Percentiles rank a stretch among this genome's conserved stretches.
phyloP scores from a whole-genome alignment of 2,329 filamentous ascomycete species.

The Aspergillus sp. region DNA sequence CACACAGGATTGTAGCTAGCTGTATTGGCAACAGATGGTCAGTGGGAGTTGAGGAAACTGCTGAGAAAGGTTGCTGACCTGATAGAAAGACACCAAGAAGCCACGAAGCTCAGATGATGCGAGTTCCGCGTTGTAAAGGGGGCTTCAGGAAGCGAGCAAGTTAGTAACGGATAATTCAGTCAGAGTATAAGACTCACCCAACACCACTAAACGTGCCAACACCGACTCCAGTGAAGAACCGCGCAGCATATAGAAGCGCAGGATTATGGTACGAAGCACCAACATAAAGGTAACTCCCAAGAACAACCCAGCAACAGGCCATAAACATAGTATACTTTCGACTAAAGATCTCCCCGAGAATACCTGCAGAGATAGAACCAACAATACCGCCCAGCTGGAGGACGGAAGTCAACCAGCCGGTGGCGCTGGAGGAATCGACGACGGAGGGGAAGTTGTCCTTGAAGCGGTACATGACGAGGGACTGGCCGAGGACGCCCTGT shows the following conservation, averaged over 20 bases:
- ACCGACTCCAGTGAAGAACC: constrained; percentile 38
- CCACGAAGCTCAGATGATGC: constrained; percentile 39
- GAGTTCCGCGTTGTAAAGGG: constrained; percentile 57
- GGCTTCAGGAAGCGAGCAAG: background rate
- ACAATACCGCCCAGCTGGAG: constrained; percentile 56
- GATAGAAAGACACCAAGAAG: constrained; percentile 39
- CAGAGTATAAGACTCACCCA: constrained; percentile 23
- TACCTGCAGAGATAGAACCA: constrained; percentile 49
- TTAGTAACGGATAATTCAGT: background rate
- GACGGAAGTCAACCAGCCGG: constrained; percentile 55
- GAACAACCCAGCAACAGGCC: constrained; percentile 55
- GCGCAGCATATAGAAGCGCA: constrained; percentile 31
- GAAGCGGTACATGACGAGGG: constrained; percentile 57
- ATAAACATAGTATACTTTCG: constrained; percentile 58
- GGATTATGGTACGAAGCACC: constrained; percentile 32
- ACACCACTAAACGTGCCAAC: constrained; percentile 40
- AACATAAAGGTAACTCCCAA: constrained; percentile 44
- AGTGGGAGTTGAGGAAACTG: too few relatives aligned
- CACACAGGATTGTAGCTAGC: too few relatives aligned
- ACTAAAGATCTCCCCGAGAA: constrained; percentile 56
- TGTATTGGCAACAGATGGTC: too few relatives aligned
- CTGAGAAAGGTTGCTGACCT: constrained; percentile 37
- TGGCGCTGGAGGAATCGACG: constrained; percentile 44
- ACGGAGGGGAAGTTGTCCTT: constrained; percentile 51
- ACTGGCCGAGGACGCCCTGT: constrained; percentile 48